Evolutionary conservation across 257 asterid species (phyloP).

Genomic region (Salvia rosmarinus): DNA sequence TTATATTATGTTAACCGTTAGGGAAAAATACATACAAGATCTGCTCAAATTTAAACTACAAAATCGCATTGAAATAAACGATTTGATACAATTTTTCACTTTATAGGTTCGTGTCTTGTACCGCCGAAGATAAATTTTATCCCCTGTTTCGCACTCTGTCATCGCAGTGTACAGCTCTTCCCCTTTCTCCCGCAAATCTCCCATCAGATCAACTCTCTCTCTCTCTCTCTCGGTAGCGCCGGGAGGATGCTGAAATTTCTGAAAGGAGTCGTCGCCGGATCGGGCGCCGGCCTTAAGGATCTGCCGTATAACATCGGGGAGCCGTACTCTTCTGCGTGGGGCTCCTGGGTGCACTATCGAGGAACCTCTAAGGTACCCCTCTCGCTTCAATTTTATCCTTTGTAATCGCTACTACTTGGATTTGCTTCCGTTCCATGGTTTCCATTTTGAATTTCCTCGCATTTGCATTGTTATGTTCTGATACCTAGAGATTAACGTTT

Average conservation of each 20-base stretch:
- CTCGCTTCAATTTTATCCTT: conserved; percentile 10
- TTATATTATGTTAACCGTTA: too few species aligned
- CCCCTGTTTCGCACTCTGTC: conserved; percentile 42
- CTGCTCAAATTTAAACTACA: too few species aligned
- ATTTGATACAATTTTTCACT: too few species aligned
- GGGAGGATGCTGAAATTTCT: conserved; percentile 79
- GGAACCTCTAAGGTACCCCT: conserved; percentile 78
- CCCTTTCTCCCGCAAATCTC: conserved; percentile 40
- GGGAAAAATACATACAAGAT: too few species aligned
- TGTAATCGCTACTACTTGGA: conserved; percentile 20
- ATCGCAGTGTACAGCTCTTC: conserved; percentile 34
- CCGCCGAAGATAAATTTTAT: not conserved
- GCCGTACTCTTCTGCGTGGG: conserved; percentile 97
- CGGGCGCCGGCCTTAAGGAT: conserved; percentile 93
- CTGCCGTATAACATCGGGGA: conserved; percentile 95
- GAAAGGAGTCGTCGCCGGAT: conserved; percentile 95
- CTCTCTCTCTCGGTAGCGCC: conserved; percentile 34
- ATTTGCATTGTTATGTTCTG: conserved; percentile 26
- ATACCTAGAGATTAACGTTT: conserved; percentile 28
- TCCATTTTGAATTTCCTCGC: conserved; percentile 19
- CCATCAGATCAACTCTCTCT: conserved; percentile 36
- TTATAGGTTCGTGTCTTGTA: too few species aligned
- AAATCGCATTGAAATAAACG: too few species aligned
- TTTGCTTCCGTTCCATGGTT: conserved; percentile 11
- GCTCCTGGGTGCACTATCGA: conserved; percentile 93